Evolutionary conservation across 139 green algal genomes (phyloP), one percentile per base, ranked within the genome.

Genomic region (Yamagishiella unicocca): DNA sequence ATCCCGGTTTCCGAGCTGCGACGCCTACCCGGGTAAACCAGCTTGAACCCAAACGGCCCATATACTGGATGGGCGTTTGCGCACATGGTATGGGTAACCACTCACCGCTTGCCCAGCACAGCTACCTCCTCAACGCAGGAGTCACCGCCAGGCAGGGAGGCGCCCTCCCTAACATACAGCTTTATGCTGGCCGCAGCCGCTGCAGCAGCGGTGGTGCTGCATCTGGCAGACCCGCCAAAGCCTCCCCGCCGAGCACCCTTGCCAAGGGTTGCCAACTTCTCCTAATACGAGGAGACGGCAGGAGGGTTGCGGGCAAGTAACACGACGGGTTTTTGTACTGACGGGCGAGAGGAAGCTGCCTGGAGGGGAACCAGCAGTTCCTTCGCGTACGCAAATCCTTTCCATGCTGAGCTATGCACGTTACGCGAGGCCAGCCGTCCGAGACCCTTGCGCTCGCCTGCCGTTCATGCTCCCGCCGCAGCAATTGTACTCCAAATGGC

Each of bases 21-120:
- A n/a, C n/a, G n/a, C n/a, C n/a, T n/a, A n/a, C n/a, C n/a, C n/a
- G n/a, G n/a, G n/a, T n/a, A n/a, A n/a, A n/a, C n/a, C n/a, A n/a
- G n/a, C n/a, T n/a, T n/a, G n/a, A n/a, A n/a, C n/a, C n/a, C n/a
- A n/a, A n/a, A n/a, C n/a, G n/a, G n/a, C n/a, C n/a, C n/a, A n/a
- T n/a, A n/a, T n/a, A n/a, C n/a, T n/a, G n/a, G n/a, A n/a, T n/a
- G n/a, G n/a, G n/a, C n/a, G n/a, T n/a, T n/a, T n/a, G n/a, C n/a
- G n/a, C n/a, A n/a, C n/a, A n/a, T n/a, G n/a, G n/a, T n/a, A n/a
- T n/a, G n/a, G n/a, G n/a, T n/a, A n/a, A n/a, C 2, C 8, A 1
- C 80, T 67, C 42, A 86, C 80, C 80, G 42, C 43, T 58, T 55
- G n/a, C 80, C 80, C 43, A 78, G 64, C 22, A 86, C 64, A 31